Base-by-base conservation (phyloP, 2,329 filamentous ascomycete genomes). In the Pseudocercospora musae region DNA sequence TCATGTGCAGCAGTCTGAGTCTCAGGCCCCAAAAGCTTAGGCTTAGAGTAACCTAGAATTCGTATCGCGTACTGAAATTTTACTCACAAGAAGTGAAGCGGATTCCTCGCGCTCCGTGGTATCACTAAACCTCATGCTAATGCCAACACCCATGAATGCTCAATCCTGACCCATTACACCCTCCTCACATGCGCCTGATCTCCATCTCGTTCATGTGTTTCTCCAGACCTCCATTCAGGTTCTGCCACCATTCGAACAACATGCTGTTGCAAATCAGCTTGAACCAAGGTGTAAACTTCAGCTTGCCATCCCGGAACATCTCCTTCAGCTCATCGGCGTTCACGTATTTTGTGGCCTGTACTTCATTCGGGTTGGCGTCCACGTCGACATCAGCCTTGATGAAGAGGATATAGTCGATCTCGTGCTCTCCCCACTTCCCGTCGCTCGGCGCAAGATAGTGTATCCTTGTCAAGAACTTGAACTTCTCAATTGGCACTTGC, bases 401-500 rank as follows among this genome's bases (percentile, higher is more conserved):
- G 80, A 99, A 98, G 60, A 99, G 87, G 69, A 99, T 99, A 78
- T 99, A 99, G 78, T 99, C 95, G 75, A 99, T 93, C 82, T 99
- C 95, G 76, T 99, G 95, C 81, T 99, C 95, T 70, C 95, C 95
- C 95, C 95, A 99, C 81, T 96, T 94, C 60, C 95, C 95, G 73
- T 98, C 90, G 76, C 93, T 96, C 3, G 95, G 91, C 18, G 95
- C 95, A 81, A 95, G 95, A 82, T 99, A 99, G 81, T 99, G 95
- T 76, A 99, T 99, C 75, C 95, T 84, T 2, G 95, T 98, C 70
- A 99, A 84, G 80, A 97, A 99, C 70, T 89, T 87, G 79, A 99
- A 98, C 68, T 96, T 85, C 49, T 96, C 91, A 44, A 96, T 79
- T 7, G 94, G 94, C 20, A 99, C 93, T 79, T 97, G 92, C 72